Base-by-base conservation (phyloP, 441 rosid genomes). In the Kokia cookei region DNA sequence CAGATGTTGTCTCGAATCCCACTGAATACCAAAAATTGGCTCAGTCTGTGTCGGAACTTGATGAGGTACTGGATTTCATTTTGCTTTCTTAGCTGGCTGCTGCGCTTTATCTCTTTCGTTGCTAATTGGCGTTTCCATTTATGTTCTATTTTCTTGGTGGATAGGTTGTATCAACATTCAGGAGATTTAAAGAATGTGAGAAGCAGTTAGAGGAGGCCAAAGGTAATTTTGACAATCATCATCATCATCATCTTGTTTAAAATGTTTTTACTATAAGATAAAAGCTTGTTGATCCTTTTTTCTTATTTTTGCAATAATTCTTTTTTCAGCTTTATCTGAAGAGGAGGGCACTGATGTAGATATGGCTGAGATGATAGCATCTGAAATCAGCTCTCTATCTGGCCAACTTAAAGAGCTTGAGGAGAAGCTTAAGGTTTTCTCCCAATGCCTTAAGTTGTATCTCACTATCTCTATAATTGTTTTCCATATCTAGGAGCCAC, bases 311-410 rank as follows among this genome's bases (percentile, higher is more conserved):
- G 7, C 2, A 17, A 22, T 61, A 27, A 48, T 53, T 58, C n/a
- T 58, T 59, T 26, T 65, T 65, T 69, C 84, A 95, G 98, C 86
- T 81, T 84, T 95, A 78, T 89, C 84, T 19, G 91, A 88, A 83
- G 96, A 93, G 73, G 91, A 83, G 72, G 91, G 87, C 64, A 86
- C 81, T 72, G 98, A 91, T 77, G 91, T 84, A 80, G 99, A 90
- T 74, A 95, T 95, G 99, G 89, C 92, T 72, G 94, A 95, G 81
- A 95, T 95, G 98, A 91, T 95, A 72, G 87, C 85, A 54, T 79
- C 63, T 79, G 99, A 95, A 83, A 81, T 93, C 24, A 77, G 75
- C 47, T 95, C 98, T 4, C 86, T 93, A 67, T 75, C 92, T 40
- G 78, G 62, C 61, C 87, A 93, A 79, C 84, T 88, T 63, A 79